A percentile compares a stretch with the other conserved stretches of the same genome.
Evolutionary conservation across 108 stramenopile genomes (phyloP).

Genomic region (Conticribra weissflogii): DNA sequence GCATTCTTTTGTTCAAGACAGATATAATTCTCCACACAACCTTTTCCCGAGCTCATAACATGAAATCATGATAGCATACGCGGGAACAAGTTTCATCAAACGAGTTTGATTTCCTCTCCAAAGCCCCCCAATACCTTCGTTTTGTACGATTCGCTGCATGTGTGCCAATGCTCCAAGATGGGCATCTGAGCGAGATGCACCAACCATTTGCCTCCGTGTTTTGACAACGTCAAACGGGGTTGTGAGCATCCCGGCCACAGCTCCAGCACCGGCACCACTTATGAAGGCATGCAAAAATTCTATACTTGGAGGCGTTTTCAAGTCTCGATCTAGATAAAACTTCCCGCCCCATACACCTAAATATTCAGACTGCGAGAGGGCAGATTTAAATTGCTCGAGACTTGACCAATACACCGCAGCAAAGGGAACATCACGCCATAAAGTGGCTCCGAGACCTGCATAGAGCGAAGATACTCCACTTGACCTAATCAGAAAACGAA

Average conservation of each 20-base stretch:
- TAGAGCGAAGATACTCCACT: constrained; percentile 75
- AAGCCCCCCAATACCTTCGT: constrained; percentile 68
- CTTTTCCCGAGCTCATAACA: constrained; percentile 90
- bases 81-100: constrained; percentile 91
- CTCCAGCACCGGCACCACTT: constrained; percentile 80
- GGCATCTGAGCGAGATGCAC: background rate
- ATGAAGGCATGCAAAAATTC: constrained; percentile 64
- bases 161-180: background rate
- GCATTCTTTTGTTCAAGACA: no score
- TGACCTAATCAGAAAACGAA: constrained; percentile 52
- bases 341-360: constrained; percentile 17
- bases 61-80: constrained; percentile 96
- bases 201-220: constrained; percentile 77
- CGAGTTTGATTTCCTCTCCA: constrained; percentile 87
- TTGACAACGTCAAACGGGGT: constrained; percentile 97
- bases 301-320: constrained; percentile 13
- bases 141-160: constrained; percentile 41
- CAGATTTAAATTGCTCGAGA: constrained; percentile 63
- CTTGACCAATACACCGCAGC: constrained; percentile 89
- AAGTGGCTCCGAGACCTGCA: constrained; percentile 80
- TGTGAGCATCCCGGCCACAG: constrained; percentile 84
- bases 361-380: background rate
- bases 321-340: constrained; percentile 12
- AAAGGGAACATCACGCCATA: constrained; percentile 95
- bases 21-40: constrained; percentile 43